phyloP scores from a whole-genome alignment of 140 eudicot species.

The Oenanthe javanica region DNA sequence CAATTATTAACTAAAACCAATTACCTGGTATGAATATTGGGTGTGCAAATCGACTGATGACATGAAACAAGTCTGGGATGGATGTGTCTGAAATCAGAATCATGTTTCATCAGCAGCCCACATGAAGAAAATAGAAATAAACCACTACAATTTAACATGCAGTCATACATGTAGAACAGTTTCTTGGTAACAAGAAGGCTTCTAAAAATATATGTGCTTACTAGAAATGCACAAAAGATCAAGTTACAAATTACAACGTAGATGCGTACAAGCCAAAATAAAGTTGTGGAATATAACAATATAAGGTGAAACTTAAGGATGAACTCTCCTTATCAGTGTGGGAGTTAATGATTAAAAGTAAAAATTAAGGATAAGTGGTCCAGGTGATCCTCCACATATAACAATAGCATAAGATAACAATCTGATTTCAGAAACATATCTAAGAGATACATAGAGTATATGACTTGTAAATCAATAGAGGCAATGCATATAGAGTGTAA shows the following conservation, averaged over 20 bases:
- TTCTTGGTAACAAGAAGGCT: neutral
- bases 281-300: neutral
- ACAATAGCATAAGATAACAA: neutral
- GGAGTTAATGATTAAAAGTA: neutral
- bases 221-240: neutral
- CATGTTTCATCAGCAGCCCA: neutral
- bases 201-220: too few relatives aligned
- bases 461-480: constrained; percentile 1
- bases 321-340: neutral
- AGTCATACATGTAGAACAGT: constrained; percentile 6
- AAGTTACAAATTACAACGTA: neutral
- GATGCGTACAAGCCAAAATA: neutral
- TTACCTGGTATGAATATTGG: constrained; percentile 68
- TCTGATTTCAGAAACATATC: neutral
- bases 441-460: neutral
- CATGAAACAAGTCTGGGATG: constrained; percentile 77
- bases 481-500: neutral
- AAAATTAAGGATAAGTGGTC: neutral
- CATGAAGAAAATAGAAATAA: neutral
- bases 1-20: neutral
- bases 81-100: constrained; percentile 52
- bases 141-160: neutral
- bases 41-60: constrained; percentile 74
- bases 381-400: too few relatives aligned
- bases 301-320: neutral